Evolutionary conservation across 2,329 filamentous ascomycete genomes (phyloP).

Genomic region (Capronia coronata): DNA sequence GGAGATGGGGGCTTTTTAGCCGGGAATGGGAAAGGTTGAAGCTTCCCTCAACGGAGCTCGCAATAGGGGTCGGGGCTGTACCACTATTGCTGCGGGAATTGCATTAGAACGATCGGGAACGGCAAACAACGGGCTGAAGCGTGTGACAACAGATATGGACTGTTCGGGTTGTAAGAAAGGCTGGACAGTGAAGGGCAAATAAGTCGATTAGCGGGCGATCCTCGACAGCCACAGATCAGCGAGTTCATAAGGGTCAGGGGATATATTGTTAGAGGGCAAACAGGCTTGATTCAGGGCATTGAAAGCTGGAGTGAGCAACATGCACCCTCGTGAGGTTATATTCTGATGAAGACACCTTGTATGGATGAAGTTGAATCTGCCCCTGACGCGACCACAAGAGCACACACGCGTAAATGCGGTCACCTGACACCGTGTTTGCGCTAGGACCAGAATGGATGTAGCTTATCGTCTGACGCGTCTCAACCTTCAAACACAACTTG

Average conservation of each 20-base stretch:
- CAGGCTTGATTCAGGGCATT: neutral
- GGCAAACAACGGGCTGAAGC: no score
- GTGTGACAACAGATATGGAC: no score
- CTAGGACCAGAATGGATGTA: neutral
- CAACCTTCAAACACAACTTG: neutral
- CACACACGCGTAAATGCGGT: neutral
- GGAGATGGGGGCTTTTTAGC: neutral
- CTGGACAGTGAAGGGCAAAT: no score
- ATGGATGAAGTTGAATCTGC: no score
- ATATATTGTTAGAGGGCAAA: no score
- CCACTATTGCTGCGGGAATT: neutral
- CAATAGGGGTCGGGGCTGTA: conserved; percentile 2
- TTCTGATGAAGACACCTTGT: no score
- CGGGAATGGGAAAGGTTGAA: neutral
- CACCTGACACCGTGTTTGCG: conserved; percentile 1
- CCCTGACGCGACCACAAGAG: no score
- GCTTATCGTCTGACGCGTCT: neutral
- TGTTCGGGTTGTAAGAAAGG: neutral
- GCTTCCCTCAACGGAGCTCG: neutral
- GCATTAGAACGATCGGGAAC: neutral
- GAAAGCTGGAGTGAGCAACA: no score
- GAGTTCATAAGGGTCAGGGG: no score
- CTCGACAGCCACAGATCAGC: no score
- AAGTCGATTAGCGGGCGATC: no score
- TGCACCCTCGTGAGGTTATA: no score